Evolutionary conservation across 2,329 filamentous ascomycete species (phyloP).

Genomic region (Fusarium transvaalense): DNA sequence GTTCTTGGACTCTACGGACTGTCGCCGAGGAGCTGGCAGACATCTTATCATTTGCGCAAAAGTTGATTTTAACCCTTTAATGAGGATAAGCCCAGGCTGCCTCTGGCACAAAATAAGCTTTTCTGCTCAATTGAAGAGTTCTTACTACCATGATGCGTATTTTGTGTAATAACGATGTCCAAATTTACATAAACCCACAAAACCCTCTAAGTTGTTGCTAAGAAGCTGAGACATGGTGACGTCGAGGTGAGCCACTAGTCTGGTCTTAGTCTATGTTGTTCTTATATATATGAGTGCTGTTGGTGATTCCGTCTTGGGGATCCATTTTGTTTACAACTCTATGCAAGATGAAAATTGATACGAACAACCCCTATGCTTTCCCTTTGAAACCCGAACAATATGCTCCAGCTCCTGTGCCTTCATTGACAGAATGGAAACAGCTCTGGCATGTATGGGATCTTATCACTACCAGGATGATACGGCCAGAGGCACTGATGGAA

Average conservation of each 20-base stretch:
- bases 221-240: not conserved
- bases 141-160: not conserved
- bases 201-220: not conserved
- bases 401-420: conserved; percentile 26
- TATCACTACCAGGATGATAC: conserved; percentile 27
- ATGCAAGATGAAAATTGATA: not conserved
- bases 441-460: conserved; percentile 37
- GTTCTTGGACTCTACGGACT: not conserved
- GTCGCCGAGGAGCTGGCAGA: not conserved
- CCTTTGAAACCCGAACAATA: conserved; percentile 15
- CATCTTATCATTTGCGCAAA: not conserved
- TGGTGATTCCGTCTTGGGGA: not conserved
- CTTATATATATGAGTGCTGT: not conserved
- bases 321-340: not conserved
- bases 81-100: not conserved
- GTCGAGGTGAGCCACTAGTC: not conserved
- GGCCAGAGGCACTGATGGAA: conserved; percentile 22
- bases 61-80: not conserved
- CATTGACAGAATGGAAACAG: conserved; percentile 31
- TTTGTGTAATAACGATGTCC: not conserved
- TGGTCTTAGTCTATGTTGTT: not conserved
- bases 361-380: conserved; percentile 19
- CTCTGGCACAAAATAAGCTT: not conserved
- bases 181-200: not conserved
- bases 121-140: not conserved